Base-by-base conservation (phyloP, 345 rosid genomes). In the Arabidopsis suecica region DNA sequence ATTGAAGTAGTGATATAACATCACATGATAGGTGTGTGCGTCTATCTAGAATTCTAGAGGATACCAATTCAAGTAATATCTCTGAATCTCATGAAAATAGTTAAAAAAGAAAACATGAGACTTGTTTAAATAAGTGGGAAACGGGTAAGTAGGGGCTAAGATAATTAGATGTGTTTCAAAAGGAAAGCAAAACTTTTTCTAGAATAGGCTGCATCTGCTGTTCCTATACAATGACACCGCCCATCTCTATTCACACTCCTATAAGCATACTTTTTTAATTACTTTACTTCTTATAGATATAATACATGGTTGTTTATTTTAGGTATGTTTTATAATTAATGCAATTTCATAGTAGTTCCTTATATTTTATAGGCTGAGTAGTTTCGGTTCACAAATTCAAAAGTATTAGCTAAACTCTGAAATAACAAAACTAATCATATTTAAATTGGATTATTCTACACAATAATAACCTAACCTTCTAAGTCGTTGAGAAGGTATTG, bases 181-280 rank as follows among this genome's bases (percentile, higher is more conserved):
- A 18, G 68, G 55, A 70, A 70, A 64, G 65, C 30, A 20, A 65
- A 70, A 18, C 7, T 56, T 47, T 77, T 77, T 38, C 76, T 77
- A 61, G 79, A 61, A 34, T 68, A 76, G 75, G 69, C 80, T 77
- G 80, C 66, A 70, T 55, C 36, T 56, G 65, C 58, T 36, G 75
- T 64, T 77, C 72, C 80, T 77, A 64, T 37, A 71, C 76, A 65
- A 71, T 71, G 80, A 71, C 80, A 64, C 72, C 22, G 80, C 76
- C 71, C 37, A 63, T 63, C 60, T 70, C 80, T 77, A 62, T 20
- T 55, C 71, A 10, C 51, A 68, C 55, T 22, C 25, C n/a, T 20
- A 45, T 10, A 37, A 56, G 40, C 68, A 38, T 47, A 32, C 57
- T 7, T 30, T n/a, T 22, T 38, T 37, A 25, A 28, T 48, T 66